Percentiles rank a stretch among this genome's conserved stretches.
phyloP scores from a whole-genome alignment of 306 rosid species.

The Hippophae tibetana region DNA sequence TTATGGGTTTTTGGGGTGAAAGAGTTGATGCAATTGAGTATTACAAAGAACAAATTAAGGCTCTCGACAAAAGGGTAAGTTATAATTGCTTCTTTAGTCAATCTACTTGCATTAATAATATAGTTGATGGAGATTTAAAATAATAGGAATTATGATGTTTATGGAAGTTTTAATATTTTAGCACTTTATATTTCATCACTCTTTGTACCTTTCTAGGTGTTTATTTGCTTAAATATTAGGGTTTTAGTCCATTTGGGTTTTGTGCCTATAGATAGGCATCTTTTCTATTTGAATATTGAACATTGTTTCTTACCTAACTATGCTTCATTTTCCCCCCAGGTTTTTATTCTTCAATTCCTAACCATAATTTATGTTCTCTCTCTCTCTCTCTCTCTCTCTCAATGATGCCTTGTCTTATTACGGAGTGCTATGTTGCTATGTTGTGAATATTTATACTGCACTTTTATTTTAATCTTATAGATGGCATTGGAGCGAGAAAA shows the following conservation, averaged over 20 bases:
- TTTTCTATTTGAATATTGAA: too few relatives aligned
- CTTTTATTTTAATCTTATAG: slow-evolving; percentile 31
- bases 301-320: too few relatives aligned
- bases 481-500: slow-evolving; percentile 68
- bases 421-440: too few relatives aligned
- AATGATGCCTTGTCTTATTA: slow-evolving; percentile 8
- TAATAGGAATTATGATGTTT: not conserved
- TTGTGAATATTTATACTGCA: not conserved
- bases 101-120: slow-evolving; percentile 8
- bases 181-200: too few relatives aligned
- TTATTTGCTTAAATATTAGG: not conserved
- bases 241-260: not conserved
- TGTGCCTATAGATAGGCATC: too few relatives aligned
- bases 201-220: too few relatives aligned
- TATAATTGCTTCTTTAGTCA: slow-evolving; percentile 9
- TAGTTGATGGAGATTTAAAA: not conserved
- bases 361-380: too few relatives aligned
- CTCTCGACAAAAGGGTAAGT: slow-evolving; percentile 60
- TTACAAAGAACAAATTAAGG: slow-evolving; percentile 53
- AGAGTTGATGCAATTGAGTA: slow-evolving; percentile 76
- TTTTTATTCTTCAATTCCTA: too few relatives aligned
- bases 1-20: slow-evolving; percentile 54
- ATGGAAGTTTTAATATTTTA: too few relatives aligned
- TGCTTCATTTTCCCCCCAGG: too few relatives aligned
- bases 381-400: too few relatives aligned